Evolutionary conservation across 2,329 filamentous ascomycete species (phyloP), one percentile per base, ranked within the genome.

Genomic region (Cladosporium colombiae): DNA sequence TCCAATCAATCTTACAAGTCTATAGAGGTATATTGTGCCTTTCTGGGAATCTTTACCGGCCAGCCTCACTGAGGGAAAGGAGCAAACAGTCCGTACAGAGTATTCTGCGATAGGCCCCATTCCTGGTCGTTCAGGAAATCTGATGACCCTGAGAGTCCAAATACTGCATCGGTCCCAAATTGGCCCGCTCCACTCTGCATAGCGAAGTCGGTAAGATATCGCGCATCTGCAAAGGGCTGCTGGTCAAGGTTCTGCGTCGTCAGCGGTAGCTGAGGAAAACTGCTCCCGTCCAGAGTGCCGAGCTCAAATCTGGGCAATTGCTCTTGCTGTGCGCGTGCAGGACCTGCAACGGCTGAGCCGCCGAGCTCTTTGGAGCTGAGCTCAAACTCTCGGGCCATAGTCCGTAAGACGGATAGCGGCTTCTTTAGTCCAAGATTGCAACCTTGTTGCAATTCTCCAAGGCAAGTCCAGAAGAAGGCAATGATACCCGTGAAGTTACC

Each of bases 351-450:
- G 25, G 50, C 50, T 29, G 50, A 53, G 50, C 50, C 7, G 6
- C 25, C 18, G 50, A 53, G 50, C 50, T 53, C 50, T 5, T 53
- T 53, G 10, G 50, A 53, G 23, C 50, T 53, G 21, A 53, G 25
- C 14, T 53, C 50, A 13, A 53, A 53, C 50, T 53, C 50, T 25
- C 50, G 25, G 14, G 50, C 37, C 55, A 58, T 58, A 29, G 37
- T 31, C 31, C 31, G 55, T 16, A 58, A 37, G 55, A 58, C 37
- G 1, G 55, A 35, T 3, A 58, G 31, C 10, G 55, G 55, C 14
- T 44, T 58, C 55, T 44, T 23, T 3, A 58, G 55, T 23, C 55
- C 55, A 58, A 58, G 23, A n/a, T 58, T 58, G 14, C 55, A 58
- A n/a, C 55, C 55, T 8, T 44, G 55, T 31, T 58, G 55, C 29